These are phyloP conservation scores for Kwoniella shandongensis DNA, from an alignment of 768 basidiomycete genomes.

Conservation along the genomic window DNA sequence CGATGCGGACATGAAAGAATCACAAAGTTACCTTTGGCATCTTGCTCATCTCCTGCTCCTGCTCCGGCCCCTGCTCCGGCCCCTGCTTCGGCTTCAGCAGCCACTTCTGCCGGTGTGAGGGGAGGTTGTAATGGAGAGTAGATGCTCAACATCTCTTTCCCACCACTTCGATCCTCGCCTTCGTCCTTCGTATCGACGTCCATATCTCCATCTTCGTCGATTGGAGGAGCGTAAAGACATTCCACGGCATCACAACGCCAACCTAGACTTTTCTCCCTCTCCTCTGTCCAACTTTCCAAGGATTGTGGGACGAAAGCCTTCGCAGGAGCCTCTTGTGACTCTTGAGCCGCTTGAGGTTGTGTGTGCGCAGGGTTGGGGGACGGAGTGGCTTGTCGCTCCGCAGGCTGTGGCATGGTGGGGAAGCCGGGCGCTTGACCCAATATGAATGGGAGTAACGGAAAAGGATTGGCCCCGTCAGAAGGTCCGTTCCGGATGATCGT, in stretches of 20 bases:
- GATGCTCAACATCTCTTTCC: conserved; percentile 62
- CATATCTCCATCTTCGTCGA: conserved; percentile 8
- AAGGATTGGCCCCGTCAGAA: background rate
- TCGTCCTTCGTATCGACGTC: conserved; percentile 4
- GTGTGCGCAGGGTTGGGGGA: background rate
- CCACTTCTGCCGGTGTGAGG: background rate
- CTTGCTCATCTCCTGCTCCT: background rate
- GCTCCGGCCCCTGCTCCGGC: background rate
- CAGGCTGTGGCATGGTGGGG: background rate
- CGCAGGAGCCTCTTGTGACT: background rate
- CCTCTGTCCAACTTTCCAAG: conserved; percentile 34
- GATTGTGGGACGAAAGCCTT: conserved; percentile 25
- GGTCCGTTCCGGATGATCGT: conserved; percentile 15
- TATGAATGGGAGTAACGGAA: background rate
- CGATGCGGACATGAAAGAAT: conserved; percentile 23
- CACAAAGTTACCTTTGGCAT: conserved; percentile 5
- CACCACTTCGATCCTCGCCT: background rate
- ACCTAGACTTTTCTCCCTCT: conserved; percentile 33
- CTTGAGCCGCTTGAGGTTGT: conserved; percentile 1
- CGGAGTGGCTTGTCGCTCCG: conserved; percentile 3
- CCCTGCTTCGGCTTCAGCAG: background rate
- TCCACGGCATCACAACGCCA: conserved; percentile 43
- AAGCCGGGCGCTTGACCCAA: too few relatives aligned
- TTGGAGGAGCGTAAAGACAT: conserved; percentile 28
- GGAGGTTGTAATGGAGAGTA: conserved; percentile 62